These are phyloP conservation scores for Fraxinus sp. DNA, from an alignment of 305 asterid genomes.

Conservation along the genomic window DNA sequence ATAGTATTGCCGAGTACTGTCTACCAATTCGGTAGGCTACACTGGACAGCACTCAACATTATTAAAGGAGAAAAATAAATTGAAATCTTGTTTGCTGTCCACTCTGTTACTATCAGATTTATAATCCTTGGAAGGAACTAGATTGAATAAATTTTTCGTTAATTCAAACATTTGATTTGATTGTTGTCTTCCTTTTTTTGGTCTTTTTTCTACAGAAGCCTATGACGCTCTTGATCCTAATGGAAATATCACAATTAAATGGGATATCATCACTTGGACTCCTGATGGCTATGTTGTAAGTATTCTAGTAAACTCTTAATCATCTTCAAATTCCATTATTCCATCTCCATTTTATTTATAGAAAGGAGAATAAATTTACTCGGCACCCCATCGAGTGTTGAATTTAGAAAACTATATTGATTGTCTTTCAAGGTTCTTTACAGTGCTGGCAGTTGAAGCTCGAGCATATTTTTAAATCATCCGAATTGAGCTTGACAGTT, in stretches of 20 bases:
- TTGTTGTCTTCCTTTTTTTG: neutral
- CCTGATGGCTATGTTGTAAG: conserved; percentile 63
- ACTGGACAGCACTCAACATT: conserved; percentile 23
- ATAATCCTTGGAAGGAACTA: neutral
- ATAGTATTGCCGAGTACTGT: neutral
- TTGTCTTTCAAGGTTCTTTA: neutral
- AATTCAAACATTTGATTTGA: neutral
- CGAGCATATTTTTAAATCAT: neutral
- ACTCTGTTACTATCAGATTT: too few species aligned
- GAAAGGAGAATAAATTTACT: too few species aligned
- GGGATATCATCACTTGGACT: conserved; percentile 54
- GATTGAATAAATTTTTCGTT: conserved; percentile 19
- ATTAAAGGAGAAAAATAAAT: too few species aligned
- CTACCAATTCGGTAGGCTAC: conserved; percentile 49
- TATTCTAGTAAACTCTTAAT: neutral
- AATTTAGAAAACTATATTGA: neutral
- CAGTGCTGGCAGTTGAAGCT: neutral
- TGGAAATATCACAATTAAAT: conserved; percentile 83
- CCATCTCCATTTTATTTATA: neutral
- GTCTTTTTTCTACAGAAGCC: conserved; percentile 49
- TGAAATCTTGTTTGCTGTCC: too few species aligned
- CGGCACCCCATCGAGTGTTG: neutral
- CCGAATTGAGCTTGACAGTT: neutral
- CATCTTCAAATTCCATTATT: neutral
- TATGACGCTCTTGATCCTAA: conserved; percentile 90